A percentile compares a stretch with the other conserved stretches of the same genome.
phyloP scores from a whole-genome alignment of 345 rosid genomes.

The Populus pruinosa region DNA sequence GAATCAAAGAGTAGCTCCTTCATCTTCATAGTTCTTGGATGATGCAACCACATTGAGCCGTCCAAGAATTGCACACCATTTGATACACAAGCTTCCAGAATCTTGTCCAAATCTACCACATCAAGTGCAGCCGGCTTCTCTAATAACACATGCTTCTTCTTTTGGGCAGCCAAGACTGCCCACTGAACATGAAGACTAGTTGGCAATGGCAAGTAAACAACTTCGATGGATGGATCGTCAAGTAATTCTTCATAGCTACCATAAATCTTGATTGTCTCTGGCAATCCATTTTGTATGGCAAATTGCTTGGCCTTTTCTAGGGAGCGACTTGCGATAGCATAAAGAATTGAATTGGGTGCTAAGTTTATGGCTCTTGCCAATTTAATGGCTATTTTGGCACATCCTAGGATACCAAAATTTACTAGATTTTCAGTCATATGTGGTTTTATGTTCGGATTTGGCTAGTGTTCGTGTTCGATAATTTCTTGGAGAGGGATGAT shows the following conservation, averaged over 20 bases:
- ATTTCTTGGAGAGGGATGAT: too few relatives aligned
- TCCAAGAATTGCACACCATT: constrained; percentile 80
- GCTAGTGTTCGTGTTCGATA: too few relatives aligned
- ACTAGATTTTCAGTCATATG: constrained; percentile 33
- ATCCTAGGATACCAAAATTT: constrained; percentile 63
- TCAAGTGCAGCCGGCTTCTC: constrained; percentile 66
- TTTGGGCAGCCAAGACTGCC: constrained; percentile 55
- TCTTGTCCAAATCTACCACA: constrained; percentile 49
- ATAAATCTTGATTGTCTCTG: constrained; percentile 35
- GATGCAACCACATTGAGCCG: constrained; percentile 71
- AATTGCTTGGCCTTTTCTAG: constrained; percentile 50
- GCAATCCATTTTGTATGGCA: constrained; percentile 40
- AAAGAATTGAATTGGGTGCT: constrained; percentile 42
- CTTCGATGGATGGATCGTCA: constrained; percentile 52
- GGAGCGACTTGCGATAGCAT: constrained; percentile 58
- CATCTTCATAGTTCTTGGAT: constrained; percentile 56
- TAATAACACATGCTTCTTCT: constrained; percentile 54
- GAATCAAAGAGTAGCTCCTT: constrained; percentile 45
- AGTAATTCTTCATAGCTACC: constrained; percentile 58
- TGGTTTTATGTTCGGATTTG: too few relatives aligned
- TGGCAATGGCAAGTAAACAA: constrained; percentile 61
- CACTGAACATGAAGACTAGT: constrained; percentile 47
- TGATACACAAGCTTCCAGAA: constrained; percentile 55
- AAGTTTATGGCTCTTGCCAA: constrained; percentile 52
- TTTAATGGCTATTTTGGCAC: constrained; percentile 50